Percentiles rank a stretch among this genome's conserved stretches.
Conservation (phyloP, 352 stramenopile species). For the Aphanomyces stellatus region DNA sequence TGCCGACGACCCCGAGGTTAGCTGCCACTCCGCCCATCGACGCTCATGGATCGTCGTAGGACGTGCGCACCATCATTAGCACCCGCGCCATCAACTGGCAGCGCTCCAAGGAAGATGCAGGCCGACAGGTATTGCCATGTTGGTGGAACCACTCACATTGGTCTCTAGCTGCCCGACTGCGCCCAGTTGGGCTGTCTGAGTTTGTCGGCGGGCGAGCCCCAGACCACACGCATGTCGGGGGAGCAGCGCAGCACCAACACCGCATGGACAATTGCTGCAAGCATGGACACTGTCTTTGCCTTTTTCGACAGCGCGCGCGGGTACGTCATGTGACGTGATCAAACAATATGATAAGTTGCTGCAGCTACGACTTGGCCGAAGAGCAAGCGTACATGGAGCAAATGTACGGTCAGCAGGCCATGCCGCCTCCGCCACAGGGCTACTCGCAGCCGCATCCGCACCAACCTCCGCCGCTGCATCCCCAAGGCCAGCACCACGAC, state of each 20-base stretch:
- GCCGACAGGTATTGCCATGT: constrained; percentile 17
- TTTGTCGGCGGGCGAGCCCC: constrained; percentile 63
- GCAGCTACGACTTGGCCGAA: constrained; percentile 40
- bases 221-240: constrained; percentile 20
- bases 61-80: constrained; percentile 53
- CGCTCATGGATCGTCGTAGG: background rate
- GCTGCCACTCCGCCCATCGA: background rate
- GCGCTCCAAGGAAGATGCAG: constrained; percentile 52
- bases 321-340: constrained; percentile 20
- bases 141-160: background rate
- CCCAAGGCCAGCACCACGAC: constrained; percentile 55
- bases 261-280: constrained; percentile 71
- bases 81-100: constrained; percentile 79
- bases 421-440: background rate
- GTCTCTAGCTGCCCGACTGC: constrained; percentile 56
- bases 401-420: constrained; percentile 33
- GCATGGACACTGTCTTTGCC: constrained; percentile 77
- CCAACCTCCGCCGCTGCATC: background rate
- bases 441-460: background rate
- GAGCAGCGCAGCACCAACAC: constrained; percentile 75
- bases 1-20: constrained; percentile 38
- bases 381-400: constrained; percentile 58
- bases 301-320: constrained; percentile 76
- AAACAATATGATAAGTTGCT: background rate
- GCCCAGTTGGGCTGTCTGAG: constrained; percentile 64